These are phyloP conservation scores for Dittrichia graveolens DNA, from an alignment of 129 eudicot genomes.

Conservation along the genomic window DNA sequence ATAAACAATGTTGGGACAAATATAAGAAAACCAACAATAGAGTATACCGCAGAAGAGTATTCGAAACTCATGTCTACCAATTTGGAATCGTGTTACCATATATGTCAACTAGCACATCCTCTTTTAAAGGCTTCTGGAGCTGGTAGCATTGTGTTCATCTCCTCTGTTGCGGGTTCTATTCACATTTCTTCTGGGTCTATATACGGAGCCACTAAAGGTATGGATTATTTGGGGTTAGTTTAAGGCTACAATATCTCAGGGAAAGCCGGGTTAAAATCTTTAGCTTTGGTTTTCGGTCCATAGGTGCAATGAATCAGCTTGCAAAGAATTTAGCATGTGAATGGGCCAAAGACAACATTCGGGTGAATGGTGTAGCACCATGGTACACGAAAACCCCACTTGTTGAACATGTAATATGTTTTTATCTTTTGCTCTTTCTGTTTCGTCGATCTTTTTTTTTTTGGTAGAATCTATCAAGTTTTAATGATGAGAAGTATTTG, in stretches of 20 bases:
- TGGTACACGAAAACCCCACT: slow-evolving; percentile 76
- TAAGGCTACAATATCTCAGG: background rate
- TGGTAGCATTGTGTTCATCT: slow-evolving; percentile 74
- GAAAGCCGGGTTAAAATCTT: background rate
- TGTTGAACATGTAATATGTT: slow-evolving; percentile 55
- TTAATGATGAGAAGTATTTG: background rate
- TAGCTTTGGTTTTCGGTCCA: background rate
- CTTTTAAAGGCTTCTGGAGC: slow-evolving; percentile 66
- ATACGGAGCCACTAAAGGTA: slow-evolving; percentile 83
- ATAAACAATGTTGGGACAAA: slow-evolving; percentile 86
- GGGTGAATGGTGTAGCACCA: slow-evolving; percentile 73
- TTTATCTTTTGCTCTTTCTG: background rate
- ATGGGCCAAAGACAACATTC: slow-evolving; percentile 85
- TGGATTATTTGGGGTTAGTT: background rate
- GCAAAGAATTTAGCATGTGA: slow-evolving; percentile 86
- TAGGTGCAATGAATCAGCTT: slow-evolving; percentile 92
- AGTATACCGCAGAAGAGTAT: slow-evolving; percentile 68
- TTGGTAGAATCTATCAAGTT: too few species aligned
- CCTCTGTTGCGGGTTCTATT: slow-evolving; percentile 74
- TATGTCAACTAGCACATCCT: slow-evolving; percentile 77
- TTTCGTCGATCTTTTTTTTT: background rate
- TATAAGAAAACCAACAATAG: slow-evolving; percentile 67
- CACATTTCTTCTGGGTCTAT: slow-evolving; percentile 56
- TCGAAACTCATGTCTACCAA: slow-evolving; percentile 70
- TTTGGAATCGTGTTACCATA: slow-evolving; percentile 76